A percentile compares a stretch with the other conserved stretches of the same genome.
Conservation (phyloP, 2,329 filamentous ascomycete genomes). For the Ceratocystis cacaofunesta region DNA sequence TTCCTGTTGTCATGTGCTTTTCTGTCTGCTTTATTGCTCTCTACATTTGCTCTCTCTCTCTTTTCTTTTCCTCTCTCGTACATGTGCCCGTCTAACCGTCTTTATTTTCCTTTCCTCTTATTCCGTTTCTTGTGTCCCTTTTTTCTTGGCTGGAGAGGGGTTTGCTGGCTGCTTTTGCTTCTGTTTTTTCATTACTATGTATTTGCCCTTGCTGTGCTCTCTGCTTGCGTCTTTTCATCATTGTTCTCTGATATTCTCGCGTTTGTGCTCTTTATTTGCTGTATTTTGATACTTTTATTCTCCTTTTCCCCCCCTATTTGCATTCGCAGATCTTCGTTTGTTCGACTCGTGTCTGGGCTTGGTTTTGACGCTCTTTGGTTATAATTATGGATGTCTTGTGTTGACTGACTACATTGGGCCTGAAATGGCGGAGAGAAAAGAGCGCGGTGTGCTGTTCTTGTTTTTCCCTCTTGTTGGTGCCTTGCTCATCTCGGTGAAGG, state of each 20-base stretch:
- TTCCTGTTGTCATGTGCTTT: not conserved
- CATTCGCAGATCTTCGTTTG: constrained; percentile 16
- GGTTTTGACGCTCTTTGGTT: not conserved
- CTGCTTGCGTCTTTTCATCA: constrained; percentile 15
- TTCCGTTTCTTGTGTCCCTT: constrained; percentile 4
- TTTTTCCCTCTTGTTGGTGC: too few species aligned
- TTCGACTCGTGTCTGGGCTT: constrained; percentile 7
- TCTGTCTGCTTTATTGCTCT: not conserved
- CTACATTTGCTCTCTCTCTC: not conserved
- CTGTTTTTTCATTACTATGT: constrained; percentile 13
- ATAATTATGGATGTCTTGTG: too few species aligned
- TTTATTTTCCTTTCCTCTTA: not conserved
- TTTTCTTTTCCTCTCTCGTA: not conserved
- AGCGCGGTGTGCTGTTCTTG: too few species aligned
- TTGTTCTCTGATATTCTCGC: not conserved
- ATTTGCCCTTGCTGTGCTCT: constrained; percentile 8
- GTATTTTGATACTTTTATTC: constrained; percentile 16
- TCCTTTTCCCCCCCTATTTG: constrained; percentile 11
- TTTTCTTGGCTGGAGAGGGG: constrained; percentile 2
- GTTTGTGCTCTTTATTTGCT: constrained; percentile 15
- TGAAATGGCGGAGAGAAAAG: too few species aligned
- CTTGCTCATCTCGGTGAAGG: too few species aligned
- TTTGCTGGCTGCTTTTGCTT: constrained; percentile 9
- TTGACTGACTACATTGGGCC: too few species aligned
- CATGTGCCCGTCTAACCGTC: not conserved